Evolutionary conservation across 768 basidiomycete species (phyloP), one percentile per base, ranked within the genome.

Genomic region (Tylopilus sp.): DNA sequence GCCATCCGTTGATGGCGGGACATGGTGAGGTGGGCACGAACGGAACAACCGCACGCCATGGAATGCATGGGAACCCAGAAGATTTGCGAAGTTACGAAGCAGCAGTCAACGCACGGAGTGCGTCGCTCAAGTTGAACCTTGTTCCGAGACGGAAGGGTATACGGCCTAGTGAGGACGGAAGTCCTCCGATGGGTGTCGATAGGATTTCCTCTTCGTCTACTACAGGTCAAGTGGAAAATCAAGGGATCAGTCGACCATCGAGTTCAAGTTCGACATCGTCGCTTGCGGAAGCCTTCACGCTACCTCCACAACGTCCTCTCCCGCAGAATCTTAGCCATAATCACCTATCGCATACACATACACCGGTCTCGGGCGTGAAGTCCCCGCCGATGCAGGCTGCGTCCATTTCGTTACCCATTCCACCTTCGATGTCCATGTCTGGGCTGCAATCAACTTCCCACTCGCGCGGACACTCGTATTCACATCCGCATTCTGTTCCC

Each of bases 21-120:
- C 60, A 66, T n/a, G 55, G 63, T 49, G 46, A 62, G 46, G 55
- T 51, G 52, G 58, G 48, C 19, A 50, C 40, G 52, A 61, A 66
- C 55, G 75, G 26, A 21, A 44, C 26, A 4, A 1, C 66, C 37
- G 64, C 69, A 66, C 71, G 75, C 19, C 71, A 73, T 49, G 78
- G 77, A 26, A 48, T 75, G 38, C 76, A 80, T 48, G 76, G 64
- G 8, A 72, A 73, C 34, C 63, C 74, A 38, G 88, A 91, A 14
- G 88, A 90, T 59, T 57, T 91, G 55, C 73, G 78, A 53, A 80
- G 80, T 52, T 91, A 91, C 53, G 85, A 89, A 63, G 86, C 85
- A 37, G 89, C 89, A 5, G 83, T 90, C 16, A 68, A 88, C 48
- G 87, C 88, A 29, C 74, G 86, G 47, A 84, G 78, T 63, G 75